Conservation (phyloP, 176 grass and related monocot species). For the Tuctoria greenei region DNA sequence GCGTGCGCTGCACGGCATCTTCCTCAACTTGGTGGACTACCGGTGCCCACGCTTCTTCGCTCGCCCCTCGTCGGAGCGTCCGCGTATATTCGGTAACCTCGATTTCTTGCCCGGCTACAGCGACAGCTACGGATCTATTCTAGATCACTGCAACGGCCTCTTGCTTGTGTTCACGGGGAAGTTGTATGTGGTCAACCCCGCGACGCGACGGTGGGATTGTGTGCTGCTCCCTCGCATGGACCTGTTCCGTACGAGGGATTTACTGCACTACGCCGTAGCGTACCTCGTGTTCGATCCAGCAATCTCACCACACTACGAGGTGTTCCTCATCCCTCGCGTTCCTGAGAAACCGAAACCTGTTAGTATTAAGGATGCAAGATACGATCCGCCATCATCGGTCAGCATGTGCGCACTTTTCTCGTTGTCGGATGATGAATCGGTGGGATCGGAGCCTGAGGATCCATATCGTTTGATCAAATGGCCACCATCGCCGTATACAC, state of each 20-base stretch:
- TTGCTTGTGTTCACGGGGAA: neutral
- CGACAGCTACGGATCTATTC: too few relatives aligned
- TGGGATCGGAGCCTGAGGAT: neutral
- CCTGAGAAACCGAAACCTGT: neutral
- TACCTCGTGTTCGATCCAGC: neutral
- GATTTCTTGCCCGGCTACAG: too few relatives aligned
- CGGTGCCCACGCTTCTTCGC: neutral
- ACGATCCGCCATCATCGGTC: neutral
- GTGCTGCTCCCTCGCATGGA: neutral
- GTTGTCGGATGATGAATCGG: too few relatives aligned
- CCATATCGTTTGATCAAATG: neutral
- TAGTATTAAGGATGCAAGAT: neutral
- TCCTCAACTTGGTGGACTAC: conserved; percentile 17
- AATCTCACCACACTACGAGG: neutral
- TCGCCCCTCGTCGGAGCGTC: neutral
- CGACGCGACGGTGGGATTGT: neutral
- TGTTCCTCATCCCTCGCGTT: neutral
- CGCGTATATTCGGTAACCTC: too few relatives aligned
- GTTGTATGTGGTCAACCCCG: neutral
- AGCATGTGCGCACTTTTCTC: neutral
- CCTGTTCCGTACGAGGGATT: too few relatives aligned
- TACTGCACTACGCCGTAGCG: neutral
- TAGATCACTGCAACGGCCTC: conserved; percentile 10
- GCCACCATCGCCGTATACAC: neutral
- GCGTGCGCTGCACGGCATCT: neutral